Evolutionary conservation across 2,329 filamentous ascomycete species (phyloP).

Genomic region (Penicillium sp.): DNA sequence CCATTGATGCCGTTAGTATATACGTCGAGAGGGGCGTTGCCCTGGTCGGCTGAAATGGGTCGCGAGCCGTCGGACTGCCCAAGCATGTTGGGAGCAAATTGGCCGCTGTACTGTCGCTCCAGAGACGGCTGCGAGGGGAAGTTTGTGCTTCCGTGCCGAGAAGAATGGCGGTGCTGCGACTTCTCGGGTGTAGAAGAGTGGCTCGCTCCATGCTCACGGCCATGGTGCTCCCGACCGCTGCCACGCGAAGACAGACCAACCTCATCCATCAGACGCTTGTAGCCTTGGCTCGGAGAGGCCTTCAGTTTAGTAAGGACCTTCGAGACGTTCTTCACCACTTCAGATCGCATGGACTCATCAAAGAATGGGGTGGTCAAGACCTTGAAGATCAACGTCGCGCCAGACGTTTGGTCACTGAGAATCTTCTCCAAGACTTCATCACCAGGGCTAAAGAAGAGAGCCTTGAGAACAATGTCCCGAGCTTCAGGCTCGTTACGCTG

Average conservation of each 20-base stretch:
- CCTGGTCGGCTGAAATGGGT: constrained; percentile 36
- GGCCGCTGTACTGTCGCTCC: constrained; percentile 43
- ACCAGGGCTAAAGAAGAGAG: constrained; percentile 85
- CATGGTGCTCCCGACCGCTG: constrained; percentile 37
- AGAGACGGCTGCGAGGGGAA: constrained; percentile 35
- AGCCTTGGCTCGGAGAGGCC: constrained; percentile 88
- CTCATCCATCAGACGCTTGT: constrained; percentile 98
- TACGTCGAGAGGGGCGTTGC: constrained; percentile 36
- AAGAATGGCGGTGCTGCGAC: constrained; percentile 41
- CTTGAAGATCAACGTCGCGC: constrained; percentile 96
- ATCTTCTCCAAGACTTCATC: constrained; percentile 87
- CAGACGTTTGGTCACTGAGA: constrained; percentile 82
- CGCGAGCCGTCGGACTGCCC: constrained; percentile 36
- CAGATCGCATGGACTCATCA: constrained; percentile 79
- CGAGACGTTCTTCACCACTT: constrained; percentile 89
- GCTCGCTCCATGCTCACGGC: constrained; percentile 32
- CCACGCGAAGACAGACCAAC: constrained; percentile 70
- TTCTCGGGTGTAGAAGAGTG: constrained; percentile 39
- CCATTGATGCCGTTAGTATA: constrained; percentile 37
- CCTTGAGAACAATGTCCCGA: constrained; percentile 80
- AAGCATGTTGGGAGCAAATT: constrained; percentile 36
- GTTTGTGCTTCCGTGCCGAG: constrained; percentile 39
- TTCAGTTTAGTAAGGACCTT: constrained; percentile 85
- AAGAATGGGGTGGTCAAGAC: constrained; percentile 96
- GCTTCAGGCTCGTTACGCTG: constrained; percentile 93